Conservation (phyloP, 345 rosid genomes). For the Euphorbia tirucalli region DNA sequence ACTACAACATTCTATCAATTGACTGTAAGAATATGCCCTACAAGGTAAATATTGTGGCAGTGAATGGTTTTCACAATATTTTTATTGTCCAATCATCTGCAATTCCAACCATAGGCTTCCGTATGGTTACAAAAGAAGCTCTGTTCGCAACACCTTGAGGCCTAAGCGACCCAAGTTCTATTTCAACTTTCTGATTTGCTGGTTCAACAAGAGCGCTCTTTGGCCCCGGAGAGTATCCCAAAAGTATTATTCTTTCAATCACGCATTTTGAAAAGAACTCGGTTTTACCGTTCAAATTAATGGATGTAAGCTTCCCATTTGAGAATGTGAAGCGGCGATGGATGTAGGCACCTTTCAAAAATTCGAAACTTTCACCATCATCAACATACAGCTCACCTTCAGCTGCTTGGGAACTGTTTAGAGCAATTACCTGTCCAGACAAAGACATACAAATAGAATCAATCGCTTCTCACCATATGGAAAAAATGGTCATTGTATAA, state of each 20-base stretch:
- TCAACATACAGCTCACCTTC: slow-evolving; percentile 93
- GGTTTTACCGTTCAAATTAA: slow-evolving; percentile 37
- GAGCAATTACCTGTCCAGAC: slow-evolving; percentile 68
- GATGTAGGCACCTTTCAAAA: slow-evolving; percentile 61
- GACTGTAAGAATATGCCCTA: background rate
- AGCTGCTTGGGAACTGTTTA: slow-evolving; percentile 84
- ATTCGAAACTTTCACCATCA: slow-evolving; percentile 84
- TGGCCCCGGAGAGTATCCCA: slow-evolving; percentile 50
- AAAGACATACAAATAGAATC: background rate
- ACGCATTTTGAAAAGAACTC: slow-evolving; percentile 52
- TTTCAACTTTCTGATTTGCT: slow-evolving; percentile 48
- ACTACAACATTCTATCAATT: background rate
- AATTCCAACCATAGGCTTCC: slow-evolving; percentile 78
- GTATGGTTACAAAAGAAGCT: slow-evolving; percentile 57
- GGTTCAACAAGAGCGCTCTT: slow-evolving; percentile 69
- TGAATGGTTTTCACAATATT: slow-evolving; percentile 41
- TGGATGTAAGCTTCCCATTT: slow-evolving; percentile 63
- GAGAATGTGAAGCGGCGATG: slow-evolving; percentile 78
- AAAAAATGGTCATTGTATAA: background rate
- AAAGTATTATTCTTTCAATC: slow-evolving; percentile 76
- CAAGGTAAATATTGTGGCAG: background rate
- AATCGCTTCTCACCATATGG: background rate
- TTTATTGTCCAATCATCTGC: slow-evolving; percentile 78
- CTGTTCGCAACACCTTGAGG: slow-evolving; percentile 37
- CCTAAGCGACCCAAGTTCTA: slow-evolving; percentile 65